These are phyloP conservation scores for Conringia planisiliqua DNA, from an alignment of 345 rosid species.

Conservation along the genomic window DNA sequence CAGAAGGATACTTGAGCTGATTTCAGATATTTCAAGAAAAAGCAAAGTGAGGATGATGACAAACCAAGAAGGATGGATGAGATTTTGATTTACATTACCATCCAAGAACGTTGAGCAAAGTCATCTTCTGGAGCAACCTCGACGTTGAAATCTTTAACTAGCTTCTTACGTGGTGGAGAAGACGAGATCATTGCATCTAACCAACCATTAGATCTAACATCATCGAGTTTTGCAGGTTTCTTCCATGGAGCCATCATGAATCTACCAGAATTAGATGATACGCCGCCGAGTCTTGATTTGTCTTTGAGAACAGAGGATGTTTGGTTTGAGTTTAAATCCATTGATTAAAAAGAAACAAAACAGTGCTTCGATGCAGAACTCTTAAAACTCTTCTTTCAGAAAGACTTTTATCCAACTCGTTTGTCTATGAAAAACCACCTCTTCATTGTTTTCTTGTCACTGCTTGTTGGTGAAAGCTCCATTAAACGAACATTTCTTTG, in stretches of 20 bases:
- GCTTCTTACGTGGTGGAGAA: conserved; percentile 87
- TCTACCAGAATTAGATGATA: conserved; percentile 39
- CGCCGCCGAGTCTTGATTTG: conserved; percentile 59
- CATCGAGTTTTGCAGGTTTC: conserved; percentile 68
- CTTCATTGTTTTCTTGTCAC: conserved; percentile 88
- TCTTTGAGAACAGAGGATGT: conserved; percentile 77
- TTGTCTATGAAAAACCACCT: conserved; percentile 93
- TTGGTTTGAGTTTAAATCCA: conserved; percentile 68
- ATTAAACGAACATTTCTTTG: conserved; percentile 49
- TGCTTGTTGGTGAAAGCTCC: conserved; percentile 68
- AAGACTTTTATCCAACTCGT: conserved; percentile 51
- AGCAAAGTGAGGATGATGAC: too few species aligned
- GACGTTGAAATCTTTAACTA: conserved; percentile 47
- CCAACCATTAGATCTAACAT: conserved; percentile 88
- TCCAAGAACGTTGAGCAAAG: conserved; percentile 61
- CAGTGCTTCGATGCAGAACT: conserved; percentile 17
- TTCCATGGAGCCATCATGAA: conserved; percentile 46
- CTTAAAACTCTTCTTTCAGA: not conserved
- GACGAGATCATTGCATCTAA: conserved; percentile 94
- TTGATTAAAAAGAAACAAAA: conserved; percentile 17
- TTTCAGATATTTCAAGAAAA: not conserved
- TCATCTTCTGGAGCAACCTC: conserved; percentile 54
- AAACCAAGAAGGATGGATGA: not conserved
- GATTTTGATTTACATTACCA: conserved; percentile 43
- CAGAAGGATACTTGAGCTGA: conserved; percentile 85